Base-by-base conservation (phyloP, 2,329 filamentous ascomycete genomes). In the Mycosphaerelloides madeirae region DNA sequence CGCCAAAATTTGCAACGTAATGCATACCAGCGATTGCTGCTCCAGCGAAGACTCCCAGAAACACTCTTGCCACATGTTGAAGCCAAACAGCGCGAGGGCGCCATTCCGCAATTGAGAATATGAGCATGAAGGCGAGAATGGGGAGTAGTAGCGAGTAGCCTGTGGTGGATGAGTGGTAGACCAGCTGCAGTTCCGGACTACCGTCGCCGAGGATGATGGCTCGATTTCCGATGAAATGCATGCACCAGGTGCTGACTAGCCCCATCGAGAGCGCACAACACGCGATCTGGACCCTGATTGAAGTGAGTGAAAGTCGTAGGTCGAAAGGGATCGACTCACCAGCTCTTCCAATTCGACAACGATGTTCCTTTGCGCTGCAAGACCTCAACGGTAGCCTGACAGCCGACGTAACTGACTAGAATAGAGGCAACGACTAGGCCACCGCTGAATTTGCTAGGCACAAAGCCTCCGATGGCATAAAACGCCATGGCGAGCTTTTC, bases 221-320 rank as follows among this genome's bases (percentile, higher is more conserved):
- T 41, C 84, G 77, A 62, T 93, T 91, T 16, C 87, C 87, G 53
- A 93, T 84, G 58, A 86, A 91, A 62, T 93, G 87, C 85, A 83
- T 71, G 48, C 68, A 70, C 66, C 66, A 77, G 38, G 76, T 75
- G 13, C 72, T 72, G 36, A 75, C 70, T 6, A 74, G 53, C 13
- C 73, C 67, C 59, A 74, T 68, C 1, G 69, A 68, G 1, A 71
- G 59, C 29, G 68, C 59, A 45, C 67, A 71, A 18, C 61, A 61
- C 32, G 61, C 55, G 13, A 70, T 63, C 48, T 74, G 69, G 9
- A 70, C 52, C 65, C 68, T 72, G 42, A n/a, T 22, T 22, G 20
- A 28, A 43, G 31, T 39, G 31, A 38, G 18, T 13, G 25, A 19
- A 39, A 18, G 31, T 28, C 16, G 29, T 44, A 19, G 41, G 41